Conservation (phyloP, 176 grass and related monocot genomes). For the Rhynchospora breviuscula region DNA sequence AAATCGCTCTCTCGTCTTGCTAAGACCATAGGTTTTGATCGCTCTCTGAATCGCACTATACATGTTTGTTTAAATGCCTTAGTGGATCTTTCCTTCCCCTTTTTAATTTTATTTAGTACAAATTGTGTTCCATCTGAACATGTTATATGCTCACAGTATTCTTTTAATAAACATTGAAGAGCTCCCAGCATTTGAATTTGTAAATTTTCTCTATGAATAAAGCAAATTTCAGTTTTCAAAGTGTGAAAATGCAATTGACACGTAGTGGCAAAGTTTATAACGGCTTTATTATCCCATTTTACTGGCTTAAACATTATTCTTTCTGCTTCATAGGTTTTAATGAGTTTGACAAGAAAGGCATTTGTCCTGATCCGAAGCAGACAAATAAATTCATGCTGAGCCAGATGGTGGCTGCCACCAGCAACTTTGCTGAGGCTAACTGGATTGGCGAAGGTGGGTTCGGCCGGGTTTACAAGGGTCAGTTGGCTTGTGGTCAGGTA, state of each 20-base stretch:
- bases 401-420: conserved; percentile 28
- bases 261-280: neutral
- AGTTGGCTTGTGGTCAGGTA: conserved; percentile 31
- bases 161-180: neutral
- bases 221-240: neutral
- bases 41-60: neutral
- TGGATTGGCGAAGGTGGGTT: conserved; percentile 53
- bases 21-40: conserved; percentile 25
- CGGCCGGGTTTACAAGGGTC: conserved; percentile 37
- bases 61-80: conserved; percentile 17
- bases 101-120: neutral
- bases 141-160: neutral
- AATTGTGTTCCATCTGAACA: neutral
- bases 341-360: conserved; percentile 17
- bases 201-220: neutral
- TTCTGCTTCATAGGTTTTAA: neutral
- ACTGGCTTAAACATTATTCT: neutral
- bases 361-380: conserved; percentile 12
- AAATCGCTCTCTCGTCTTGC: conserved; percentile 20
- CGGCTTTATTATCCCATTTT: neutral
- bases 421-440: conserved; percentile 22
- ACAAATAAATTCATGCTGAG: conserved; percentile 28
- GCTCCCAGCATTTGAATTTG: neutral
- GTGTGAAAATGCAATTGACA: neutral
- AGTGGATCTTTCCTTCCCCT: neutral